Evolutionary conservation across 441 rosid genomes (phyloP).

Genomic region (Gossypium schwendimanii): DNA sequence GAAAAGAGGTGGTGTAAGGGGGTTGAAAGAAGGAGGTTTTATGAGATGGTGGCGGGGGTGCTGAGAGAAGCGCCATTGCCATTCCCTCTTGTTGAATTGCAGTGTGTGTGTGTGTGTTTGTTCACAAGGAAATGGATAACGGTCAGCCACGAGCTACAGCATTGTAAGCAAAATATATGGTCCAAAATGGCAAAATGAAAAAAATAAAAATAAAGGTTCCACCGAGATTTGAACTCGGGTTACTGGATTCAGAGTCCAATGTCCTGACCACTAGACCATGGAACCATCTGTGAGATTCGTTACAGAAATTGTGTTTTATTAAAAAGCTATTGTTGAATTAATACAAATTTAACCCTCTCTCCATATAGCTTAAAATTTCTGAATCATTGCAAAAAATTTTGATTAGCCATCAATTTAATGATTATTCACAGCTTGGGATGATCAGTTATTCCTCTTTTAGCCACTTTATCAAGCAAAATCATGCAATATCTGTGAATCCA

Average conservation of each 20-base stretch:
- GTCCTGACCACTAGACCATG: constrained; percentile 62
- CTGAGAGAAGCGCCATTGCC: neutral
- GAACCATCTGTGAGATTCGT: constrained; percentile 13
- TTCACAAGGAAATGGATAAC: neutral
- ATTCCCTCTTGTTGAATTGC: neutral
- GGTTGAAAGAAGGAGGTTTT: constrained; percentile 15
- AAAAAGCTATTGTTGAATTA: too few species aligned
- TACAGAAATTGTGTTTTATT: too few species aligned
- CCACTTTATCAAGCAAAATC: neutral
- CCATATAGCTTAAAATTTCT: too few species aligned
- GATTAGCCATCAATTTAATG: neutral
- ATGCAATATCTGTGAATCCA: neutral
- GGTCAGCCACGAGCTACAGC: neutral
- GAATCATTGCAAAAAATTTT: too few species aligned
- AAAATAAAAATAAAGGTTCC: constrained; percentile 19
- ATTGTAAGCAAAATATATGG: neutral
- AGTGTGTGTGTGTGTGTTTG: neutral
- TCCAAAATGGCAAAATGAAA: neutral
- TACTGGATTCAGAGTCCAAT: constrained; percentile 38
- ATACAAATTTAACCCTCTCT: too few species aligned
- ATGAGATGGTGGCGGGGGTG: neutral
- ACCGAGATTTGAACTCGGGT: constrained; percentile 63
- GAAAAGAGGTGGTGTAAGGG: constrained; percentile 11
- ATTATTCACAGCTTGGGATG: neutral
- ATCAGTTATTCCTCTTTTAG: neutral